Percentiles rank a stretch among this genome's conserved stretches.
Evolutionary conservation across 768 basidiomycete genomes (phyloP).

Genomic region (Suillus cothurnatus): DNA sequence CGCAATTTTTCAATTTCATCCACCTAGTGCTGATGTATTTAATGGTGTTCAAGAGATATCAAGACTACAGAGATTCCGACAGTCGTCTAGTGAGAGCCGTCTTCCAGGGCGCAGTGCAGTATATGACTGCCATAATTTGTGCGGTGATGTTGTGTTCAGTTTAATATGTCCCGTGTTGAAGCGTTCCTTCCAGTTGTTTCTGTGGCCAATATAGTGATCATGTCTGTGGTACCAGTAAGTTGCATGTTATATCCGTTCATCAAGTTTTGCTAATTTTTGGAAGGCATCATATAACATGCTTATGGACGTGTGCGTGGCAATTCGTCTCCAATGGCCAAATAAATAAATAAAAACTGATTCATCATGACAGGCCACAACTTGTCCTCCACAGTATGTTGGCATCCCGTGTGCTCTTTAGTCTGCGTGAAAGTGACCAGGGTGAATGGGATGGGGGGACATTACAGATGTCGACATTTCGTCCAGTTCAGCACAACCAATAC

Average conservation of each 20-base stretch:
- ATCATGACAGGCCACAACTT: neutral
- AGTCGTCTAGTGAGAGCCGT: neutral
- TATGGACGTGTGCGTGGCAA: neutral
- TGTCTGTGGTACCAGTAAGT: neutral
- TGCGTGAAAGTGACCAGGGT: neutral
- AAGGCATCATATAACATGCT: neutral
- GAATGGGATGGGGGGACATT: too few relatives aligned
- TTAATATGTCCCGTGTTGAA: neutral
- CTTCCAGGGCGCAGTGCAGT: neutral
- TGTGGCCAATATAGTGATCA: neutral
- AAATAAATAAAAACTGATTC: neutral
- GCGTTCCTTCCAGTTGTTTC: neutral
- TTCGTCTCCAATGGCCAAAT: too few relatives aligned
- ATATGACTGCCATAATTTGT: slow-evolving; percentile 1
- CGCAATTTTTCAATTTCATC: neutral
- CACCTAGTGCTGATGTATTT: neutral
- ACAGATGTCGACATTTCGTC: neutral
- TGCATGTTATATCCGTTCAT: neutral
- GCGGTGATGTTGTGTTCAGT: neutral
- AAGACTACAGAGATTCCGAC: neutral
- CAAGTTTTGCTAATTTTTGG: neutral
- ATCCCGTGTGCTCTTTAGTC: neutral
- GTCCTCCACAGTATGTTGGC: slow-evolving; percentile 1
- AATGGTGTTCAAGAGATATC: slow-evolving; percentile 1
- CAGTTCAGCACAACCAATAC: neutral